Evolutionary conservation across 2,329 filamentous ascomycete species (phyloP).

Genomic region (Colletotrichum destructivum): DNA sequence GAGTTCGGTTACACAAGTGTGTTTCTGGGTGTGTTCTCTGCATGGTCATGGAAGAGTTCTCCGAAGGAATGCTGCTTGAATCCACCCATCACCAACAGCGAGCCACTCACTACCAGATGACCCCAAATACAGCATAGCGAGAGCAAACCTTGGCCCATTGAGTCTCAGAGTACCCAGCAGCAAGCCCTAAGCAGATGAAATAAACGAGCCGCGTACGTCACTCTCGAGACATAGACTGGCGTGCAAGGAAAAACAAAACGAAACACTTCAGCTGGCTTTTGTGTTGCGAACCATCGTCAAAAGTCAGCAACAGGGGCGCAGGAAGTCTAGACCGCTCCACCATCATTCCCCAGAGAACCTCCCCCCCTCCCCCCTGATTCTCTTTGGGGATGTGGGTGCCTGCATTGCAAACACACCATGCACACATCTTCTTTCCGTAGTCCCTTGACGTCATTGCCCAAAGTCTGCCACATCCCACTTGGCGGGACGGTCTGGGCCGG

Average conservation of each 20-base stretch:
- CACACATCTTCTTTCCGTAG: neutral
- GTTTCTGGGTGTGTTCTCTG: neutral
- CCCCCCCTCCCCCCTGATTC: neutral
- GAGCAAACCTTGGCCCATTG: neutral
- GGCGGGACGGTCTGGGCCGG: slow-evolving; percentile 5
- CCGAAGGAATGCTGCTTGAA: no score
- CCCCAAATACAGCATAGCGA: neutral
- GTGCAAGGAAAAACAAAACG: neutral
- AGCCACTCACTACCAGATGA: neutral
- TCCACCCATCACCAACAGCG: no score
- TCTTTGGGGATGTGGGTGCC: neutral
- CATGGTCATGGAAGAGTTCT: no score
- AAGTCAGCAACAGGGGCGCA: neutral
- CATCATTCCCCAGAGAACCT: neutral
- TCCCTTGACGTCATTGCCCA: slow-evolving; percentile 9
- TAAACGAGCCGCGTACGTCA: slow-evolving; percentile 3
- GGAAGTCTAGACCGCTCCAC: neutral
- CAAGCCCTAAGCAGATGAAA: neutral
- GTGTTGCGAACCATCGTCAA: neutral
- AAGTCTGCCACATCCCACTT: neutral
- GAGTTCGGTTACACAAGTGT: slow-evolving; percentile 1
- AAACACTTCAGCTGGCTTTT: neutral
- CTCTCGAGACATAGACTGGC: neutral
- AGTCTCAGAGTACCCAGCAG: no score
- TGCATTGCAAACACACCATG: neutral